Evolutionary conservation across 1,284 basidiomycete genomes (phyloP).

Genomic region (Wolfiporia cocos): DNA sequence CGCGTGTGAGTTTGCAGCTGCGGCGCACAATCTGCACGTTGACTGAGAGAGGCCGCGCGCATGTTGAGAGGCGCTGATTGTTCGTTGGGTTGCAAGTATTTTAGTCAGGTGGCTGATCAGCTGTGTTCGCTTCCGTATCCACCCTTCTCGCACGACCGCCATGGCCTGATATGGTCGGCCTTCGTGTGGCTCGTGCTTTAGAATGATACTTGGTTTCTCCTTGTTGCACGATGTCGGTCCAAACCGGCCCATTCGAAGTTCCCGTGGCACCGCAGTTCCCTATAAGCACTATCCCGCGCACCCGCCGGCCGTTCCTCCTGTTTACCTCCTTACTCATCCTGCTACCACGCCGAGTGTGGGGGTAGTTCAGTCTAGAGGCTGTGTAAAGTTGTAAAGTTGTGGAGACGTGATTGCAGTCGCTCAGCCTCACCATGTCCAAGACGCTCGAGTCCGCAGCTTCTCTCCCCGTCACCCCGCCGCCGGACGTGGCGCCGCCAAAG

Average conservation of each 20-base stretch:
- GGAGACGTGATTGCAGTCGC: too few species aligned
- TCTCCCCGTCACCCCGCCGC: constrained; percentile 2
- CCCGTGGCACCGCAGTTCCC: neutral
- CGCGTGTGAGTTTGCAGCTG: too few species aligned
- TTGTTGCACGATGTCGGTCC: neutral
- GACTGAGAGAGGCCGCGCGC: too few species aligned
- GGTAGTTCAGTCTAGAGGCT: too few species aligned
- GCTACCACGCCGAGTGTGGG: neutral
- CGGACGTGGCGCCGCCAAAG: constrained; percentile 9
- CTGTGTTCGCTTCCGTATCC: neutral
- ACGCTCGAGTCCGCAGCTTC: constrained; percentile 4
- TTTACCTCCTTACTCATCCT: neutral
- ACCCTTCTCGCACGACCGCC: neutral
- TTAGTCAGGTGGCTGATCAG: constrained; percentile 1
- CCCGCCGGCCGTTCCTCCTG: neutral
- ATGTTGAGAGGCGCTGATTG: too few species aligned
- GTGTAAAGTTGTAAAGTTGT: too few species aligned
- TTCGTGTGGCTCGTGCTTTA: neutral
- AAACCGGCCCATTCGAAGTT: neutral
- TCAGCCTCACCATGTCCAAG: constrained; percentile 10
- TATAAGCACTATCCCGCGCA: neutral
- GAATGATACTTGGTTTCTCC: neutral
- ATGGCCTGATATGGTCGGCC: neutral
- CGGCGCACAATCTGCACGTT: too few species aligned
- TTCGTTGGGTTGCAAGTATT: too few species aligned